phyloP scores from a whole-genome alignment of 2,329 filamentous ascomycete genomes.

The Zarea fungicola region DNA sequence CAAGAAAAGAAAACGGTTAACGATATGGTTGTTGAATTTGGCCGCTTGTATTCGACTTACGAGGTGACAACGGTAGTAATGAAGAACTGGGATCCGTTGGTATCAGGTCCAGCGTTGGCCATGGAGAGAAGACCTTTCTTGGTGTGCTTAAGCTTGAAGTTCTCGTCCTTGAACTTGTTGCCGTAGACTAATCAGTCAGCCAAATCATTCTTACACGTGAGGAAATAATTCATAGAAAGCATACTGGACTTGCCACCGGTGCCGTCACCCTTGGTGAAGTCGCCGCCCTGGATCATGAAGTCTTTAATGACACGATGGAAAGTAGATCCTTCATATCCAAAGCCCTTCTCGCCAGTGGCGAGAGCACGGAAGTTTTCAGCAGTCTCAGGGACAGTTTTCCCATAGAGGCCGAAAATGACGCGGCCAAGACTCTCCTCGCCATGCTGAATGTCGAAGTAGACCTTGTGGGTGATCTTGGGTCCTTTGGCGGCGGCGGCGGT shows the following conservation, averaged over 20 bases:
- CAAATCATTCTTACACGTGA: conserved; percentile 8
- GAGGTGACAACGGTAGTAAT: conserved; percentile 77
- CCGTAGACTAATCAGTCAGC: conserved; percentile 63
- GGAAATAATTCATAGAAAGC: too few relatives aligned
- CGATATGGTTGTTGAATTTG: too few relatives aligned
- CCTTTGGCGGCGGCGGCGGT: conserved; percentile 72
- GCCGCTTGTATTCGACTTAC: too few relatives aligned
- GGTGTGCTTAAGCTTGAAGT: conserved; percentile 92
- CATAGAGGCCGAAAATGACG: conserved; percentile 78
- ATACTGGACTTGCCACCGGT: conserved; percentile 81
- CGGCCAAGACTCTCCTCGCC: conserved; percentile 70
- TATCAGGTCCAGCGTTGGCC: conserved; percentile 81
- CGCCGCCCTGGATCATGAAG: conserved; percentile 90
- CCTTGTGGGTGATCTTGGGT: conserved; percentile 93
- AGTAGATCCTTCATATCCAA: conserved; percentile 71
- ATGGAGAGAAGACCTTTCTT: conserved; percentile 80
- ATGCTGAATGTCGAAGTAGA: conserved; percentile 79
- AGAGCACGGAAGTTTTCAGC: conserved; percentile 71
- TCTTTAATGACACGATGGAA: conserved; percentile 90
- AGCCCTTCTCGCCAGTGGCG: conserved; percentile 81
- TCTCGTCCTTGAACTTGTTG: conserved; percentile 79
- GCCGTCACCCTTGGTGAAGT: conserved; percentile 78
- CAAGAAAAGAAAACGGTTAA: conserved; percentile 12
- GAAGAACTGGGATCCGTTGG: conserved; percentile 88
- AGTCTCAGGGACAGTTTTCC: conserved; percentile 78